phyloP scores from a whole-genome alignment of 169 alveolate genomes.

The Theileria annulata region DNA sequence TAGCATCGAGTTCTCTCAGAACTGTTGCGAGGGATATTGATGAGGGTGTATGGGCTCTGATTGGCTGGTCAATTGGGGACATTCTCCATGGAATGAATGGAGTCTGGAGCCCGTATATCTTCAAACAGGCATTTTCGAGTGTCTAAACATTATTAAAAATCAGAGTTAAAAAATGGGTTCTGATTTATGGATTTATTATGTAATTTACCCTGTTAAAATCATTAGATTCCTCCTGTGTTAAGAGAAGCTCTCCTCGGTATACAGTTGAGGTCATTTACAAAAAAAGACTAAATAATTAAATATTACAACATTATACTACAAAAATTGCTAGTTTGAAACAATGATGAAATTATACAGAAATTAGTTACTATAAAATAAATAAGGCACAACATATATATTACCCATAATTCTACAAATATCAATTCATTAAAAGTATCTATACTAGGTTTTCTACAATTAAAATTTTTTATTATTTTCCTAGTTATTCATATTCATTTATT shows the following conservation, averaged over 20 bases:
- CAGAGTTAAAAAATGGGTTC: not conserved
- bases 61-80: constrained; percentile 21
- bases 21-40: constrained; percentile 26
- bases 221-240: constrained; percentile 1
- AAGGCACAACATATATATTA: constrained; percentile 4
- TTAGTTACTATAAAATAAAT: not conserved
- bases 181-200: not conserved
- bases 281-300: not conserved
- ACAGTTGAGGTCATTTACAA: constrained; percentile 6
- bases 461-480: not conserved
- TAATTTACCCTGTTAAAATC: constrained; percentile 20
- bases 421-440: not conserved
- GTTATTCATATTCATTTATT: too few relatives aligned
- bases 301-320: not conserved
- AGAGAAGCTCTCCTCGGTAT: constrained; percentile 15
- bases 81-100: constrained; percentile 23
- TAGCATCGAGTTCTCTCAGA: constrained; percentile 25
- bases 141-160: constrained; percentile 1
- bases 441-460: not conserved
- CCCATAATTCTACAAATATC: not conserved
- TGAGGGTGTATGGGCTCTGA: constrained; percentile 18
- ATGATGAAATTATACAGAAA: not conserved
- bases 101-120: not conserved
- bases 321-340: not conserved
- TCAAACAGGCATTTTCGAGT: constrained; percentile 20